Conservation (phyloP, 2,329 filamentous ascomycete genomes). For the Pseudogymnoascus sp. region DNA sequence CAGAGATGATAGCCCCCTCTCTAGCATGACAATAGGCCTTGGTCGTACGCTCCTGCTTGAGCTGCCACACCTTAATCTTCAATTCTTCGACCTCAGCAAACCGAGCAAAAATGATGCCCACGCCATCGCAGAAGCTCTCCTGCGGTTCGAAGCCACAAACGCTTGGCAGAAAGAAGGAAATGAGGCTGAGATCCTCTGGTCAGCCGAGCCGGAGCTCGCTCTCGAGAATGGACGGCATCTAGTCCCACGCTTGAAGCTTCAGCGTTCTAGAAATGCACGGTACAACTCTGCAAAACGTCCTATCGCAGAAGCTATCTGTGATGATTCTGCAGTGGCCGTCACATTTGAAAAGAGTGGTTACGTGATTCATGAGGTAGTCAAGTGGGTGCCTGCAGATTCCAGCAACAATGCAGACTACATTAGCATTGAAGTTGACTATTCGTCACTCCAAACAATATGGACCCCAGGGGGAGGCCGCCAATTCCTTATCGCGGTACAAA, state of each 20-base stretch:
- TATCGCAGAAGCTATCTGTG: conserved; percentile 13
- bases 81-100: conserved; percentile 17
- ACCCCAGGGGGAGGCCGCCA: neutral
- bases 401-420: neutral
- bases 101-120: neutral
- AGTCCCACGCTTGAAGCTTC: conserved; percentile 16
- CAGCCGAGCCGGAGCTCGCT: conserved; percentile 17
- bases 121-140: conserved; percentile 13
- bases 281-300: conserved; percentile 15
- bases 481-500: neutral
- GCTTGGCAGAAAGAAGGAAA: neutral
- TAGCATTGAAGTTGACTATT: neutral
- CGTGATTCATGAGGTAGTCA: neutral
- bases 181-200: conserved; percentile 13
- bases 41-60: conserved; percentile 12
- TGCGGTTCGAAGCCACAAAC: conserved; percentile 11
- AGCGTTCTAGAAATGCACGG: conserved; percentile 12
- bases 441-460: neutral
- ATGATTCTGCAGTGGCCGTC: conserved; percentile 12
- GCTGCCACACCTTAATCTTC: conserved; percentile 13
- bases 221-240: conserved; percentile 11
- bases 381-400: neutral
- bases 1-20: conserved; percentile 14
- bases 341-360: conserved; percentile 16
- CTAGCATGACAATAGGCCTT: conserved; percentile 16